Evolutionary conservation across 805 yeast genomes (phyloP).

Genomic region (Pachysolen tannophilus): DNA sequence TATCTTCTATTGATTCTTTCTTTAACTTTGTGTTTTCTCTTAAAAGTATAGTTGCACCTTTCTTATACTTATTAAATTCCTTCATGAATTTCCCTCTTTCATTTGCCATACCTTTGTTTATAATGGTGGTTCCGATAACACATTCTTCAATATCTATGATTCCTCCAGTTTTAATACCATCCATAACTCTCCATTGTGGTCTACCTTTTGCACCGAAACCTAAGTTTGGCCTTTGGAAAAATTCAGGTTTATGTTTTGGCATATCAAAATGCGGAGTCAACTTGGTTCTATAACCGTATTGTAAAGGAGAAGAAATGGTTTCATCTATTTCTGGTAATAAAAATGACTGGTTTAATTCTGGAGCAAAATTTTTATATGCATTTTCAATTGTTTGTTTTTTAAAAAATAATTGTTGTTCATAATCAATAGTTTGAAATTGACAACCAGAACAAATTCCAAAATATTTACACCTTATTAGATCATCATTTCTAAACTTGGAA

Average conservation of each 20-base stretch:
- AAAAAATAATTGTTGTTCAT: constrained; percentile 62
- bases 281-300: constrained; percentile 79
- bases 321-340: constrained; percentile 52
- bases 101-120: constrained; percentile 64
- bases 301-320: constrained; percentile 56
- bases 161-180: constrained; percentile 39
- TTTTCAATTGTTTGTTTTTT: constrained; percentile 70
- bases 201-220: constrained; percentile 89
- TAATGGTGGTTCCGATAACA: constrained; percentile 73
- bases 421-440: constrained; percentile 77
- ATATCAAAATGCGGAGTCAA: constrained; percentile 92
- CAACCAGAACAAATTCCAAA: constrained; percentile 94
- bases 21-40: constrained; percentile 61
- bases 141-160: constrained; percentile 93
- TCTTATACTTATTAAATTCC: constrained; percentile 42
- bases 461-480: constrained; percentile 65
- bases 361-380: constrained; percentile 77
- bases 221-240: constrained; percentile 50
- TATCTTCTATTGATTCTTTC: constrained; percentile 16
- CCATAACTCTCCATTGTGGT: constrained; percentile 53
- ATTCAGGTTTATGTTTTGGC: constrained; percentile 42
- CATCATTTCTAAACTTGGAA: constrained; percentile 41
- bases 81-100: constrained; percentile 54
- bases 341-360: constrained; percentile 32
- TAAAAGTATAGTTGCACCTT: constrained; percentile 81